Base-by-base conservation (phyloP, 176 grass and related monocot genomes). In the Urochloa ruziziensis region DNA sequence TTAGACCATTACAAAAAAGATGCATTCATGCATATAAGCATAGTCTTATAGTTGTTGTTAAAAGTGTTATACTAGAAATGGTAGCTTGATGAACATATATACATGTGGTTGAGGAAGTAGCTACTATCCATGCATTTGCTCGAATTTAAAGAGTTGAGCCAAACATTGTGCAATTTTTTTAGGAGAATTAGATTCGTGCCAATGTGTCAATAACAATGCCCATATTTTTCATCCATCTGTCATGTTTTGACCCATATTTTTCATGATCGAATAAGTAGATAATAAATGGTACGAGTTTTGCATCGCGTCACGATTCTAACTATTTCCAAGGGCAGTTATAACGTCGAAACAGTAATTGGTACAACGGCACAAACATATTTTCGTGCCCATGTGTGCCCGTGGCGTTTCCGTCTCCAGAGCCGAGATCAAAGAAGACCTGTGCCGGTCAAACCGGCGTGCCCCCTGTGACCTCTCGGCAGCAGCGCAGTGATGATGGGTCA, bases 371-470 rank as follows among this genome's bases (percentile, higher is more conserved):
- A n/a, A n/a, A n/a, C n/a, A n/a, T n/a, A n/a, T n/a, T n/a, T n/a
- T n/a, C n/a, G n/a, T n/a, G n/a, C n/a, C 36, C 4, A 37, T 37
- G 36, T 37, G 70, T 52, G 28, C 3, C 47, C 47, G 0, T 23
- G 54, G 70, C 47, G 5, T 68, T 68, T 68, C 21, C 36, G 65
- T 1, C 34, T 37, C 43, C 70, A 19, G 4, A 53, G 51, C 2
- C 9, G 1, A 58, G 54, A 25, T 25, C 54, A 7, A 25, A 58
- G 21, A 25, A 11, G 72, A 7, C 27, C 28, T 7, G 71, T 34
- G 36, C 67, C 77, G 48, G 85, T 87, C 85, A 81, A 75, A 81
- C 19, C 48, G 36, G 78, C 85, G 78, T 81, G 77, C 69, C 27
- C 27, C 42, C 25, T 10, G 14, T 6, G 30, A 13, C 18, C 16